These are phyloP conservation scores for Arthroderma uncinatum DNA, from an alignment of 2,329 filamentous ascomycete species.

Conservation along the genomic window DNA sequence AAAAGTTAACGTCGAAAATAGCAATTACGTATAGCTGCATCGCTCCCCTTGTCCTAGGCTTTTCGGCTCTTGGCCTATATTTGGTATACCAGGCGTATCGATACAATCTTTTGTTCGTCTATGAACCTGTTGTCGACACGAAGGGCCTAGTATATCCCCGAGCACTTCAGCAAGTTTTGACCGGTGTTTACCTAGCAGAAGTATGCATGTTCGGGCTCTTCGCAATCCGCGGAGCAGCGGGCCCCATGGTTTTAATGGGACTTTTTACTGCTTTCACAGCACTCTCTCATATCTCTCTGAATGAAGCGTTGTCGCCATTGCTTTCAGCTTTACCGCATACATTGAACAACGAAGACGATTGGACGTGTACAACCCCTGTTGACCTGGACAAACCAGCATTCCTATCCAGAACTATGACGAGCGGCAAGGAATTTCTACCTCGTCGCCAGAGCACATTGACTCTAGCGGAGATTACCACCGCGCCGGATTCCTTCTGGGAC, in stretches of 20 bases:
- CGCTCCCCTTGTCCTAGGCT: conserved; percentile 70
- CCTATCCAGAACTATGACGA: background rate
- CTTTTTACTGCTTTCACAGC: conserved; percentile 62
- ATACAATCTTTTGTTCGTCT: conserved; percentile 83
- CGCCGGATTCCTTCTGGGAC: conserved; percentile 6
- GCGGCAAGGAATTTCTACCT: conserved; percentile 4
- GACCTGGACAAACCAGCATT: background rate
- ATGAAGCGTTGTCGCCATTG: conserved; percentile 35
- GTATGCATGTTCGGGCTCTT: conserved; percentile 79
- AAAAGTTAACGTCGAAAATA: conserved; percentile 23
- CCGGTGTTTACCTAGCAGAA: conserved; percentile 72
- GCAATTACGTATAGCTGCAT: conserved; percentile 80
- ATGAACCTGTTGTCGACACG: conserved; percentile 69
- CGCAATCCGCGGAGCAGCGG: conserved; percentile 51
- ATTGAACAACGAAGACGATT: conserved; percentile 38
- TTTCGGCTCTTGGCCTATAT: conserved; percentile 65
- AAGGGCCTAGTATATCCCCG: conserved; percentile 80
- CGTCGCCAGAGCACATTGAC: conserved; percentile 4
- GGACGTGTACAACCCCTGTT: background rate
- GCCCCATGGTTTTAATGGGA: conserved; percentile 65
- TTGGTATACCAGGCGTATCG: conserved; percentile 79
- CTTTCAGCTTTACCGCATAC: conserved; percentile 62
- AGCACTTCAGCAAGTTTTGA: conserved; percentile 72
- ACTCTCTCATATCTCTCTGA: conserved; percentile 56
- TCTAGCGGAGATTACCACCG: background rate